Conservation (phyloP, 192 early-diverging fungal species). For the Coemansia sp. region DNA sequence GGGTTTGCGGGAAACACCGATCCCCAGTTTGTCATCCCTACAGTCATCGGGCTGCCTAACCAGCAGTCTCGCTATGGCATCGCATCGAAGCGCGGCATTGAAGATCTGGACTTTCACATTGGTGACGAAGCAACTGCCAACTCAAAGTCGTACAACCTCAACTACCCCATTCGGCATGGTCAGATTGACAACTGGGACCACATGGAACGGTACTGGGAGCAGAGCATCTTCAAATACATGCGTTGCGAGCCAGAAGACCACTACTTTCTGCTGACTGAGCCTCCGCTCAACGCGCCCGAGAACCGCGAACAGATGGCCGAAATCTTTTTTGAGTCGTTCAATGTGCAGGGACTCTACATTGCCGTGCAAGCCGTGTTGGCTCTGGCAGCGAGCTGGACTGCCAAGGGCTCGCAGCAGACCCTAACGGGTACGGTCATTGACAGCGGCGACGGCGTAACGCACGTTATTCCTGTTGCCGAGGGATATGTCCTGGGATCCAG, state of each 20-base stretch:
- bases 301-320: slow-evolving; percentile 99
- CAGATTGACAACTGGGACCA: slow-evolving; percentile 99
- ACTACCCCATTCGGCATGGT: slow-evolving; percentile 94
- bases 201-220: slow-evolving; percentile 99
- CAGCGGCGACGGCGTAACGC: slow-evolving; percentile 97
- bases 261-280: slow-evolving; percentile 94
- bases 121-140: slow-evolving; percentile 92
- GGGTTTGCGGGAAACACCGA: slow-evolving; percentile 95
- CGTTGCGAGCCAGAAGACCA: slow-evolving; percentile 99
- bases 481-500: slow-evolving; percentile 97
- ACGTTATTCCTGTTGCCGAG: slow-evolving; percentile 98
- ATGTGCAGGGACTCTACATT: slow-evolving; percentile 96
- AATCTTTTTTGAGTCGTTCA: slow-evolving; percentile 99
- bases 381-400: slow-evolving; percentile 92
- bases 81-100: slow-evolving; percentile 93
- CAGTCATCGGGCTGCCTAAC: slow-evolving; percentile 73
- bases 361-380: slow-evolving; percentile 99
- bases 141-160: slow-evolving; percentile 84
- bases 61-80: slow-evolving; percentile 65
- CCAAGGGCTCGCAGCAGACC: slow-evolving; percentile 79
- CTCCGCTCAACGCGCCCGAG: slow-evolving; percentile 96
- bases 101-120: slow-evolving; percentile 96
- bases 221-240: slow-evolving; percentile 96
- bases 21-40: slow-evolving; percentile 97
- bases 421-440: slow-evolving; percentile 98